Base-by-base conservation (phyloP, 2,329 filamentous ascomycete genomes). In the Mycocentrospora acerina region DNA sequence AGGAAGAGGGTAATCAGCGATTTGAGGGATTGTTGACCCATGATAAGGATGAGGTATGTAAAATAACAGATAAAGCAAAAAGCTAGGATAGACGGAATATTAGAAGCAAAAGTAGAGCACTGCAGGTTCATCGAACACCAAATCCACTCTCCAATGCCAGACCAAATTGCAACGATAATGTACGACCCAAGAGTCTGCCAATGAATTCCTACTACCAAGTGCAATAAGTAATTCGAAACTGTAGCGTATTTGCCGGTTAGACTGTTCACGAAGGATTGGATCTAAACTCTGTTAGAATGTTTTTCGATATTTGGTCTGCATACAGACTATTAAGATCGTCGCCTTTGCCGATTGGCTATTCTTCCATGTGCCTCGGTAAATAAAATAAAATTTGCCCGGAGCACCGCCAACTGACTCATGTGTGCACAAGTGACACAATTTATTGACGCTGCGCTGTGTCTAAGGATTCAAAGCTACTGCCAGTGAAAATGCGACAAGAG, bases 321-420 rank as follows among this genome's bases (percentile, higher is more conserved):
- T 9, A 19, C 16, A 22, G 39, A 25, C 29, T 24, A 17, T 5
- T 24, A 18, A 2, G 12, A 13, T 14, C 11, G n/a, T n/a, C 9
- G 7, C 8, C 7, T 3, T 10, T 24, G 13, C 26, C 19, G 30
- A 37, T 37, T 26, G 16, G 25, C 14, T 16, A 19, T 15, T 12
- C 14, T 10, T 15, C 17, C 15, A 6, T n/a, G 12, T 24, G 29
- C 30, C 34, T 42, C 29, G 24, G 29, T 25, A 37, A 19, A 14
- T 29, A 19, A 33, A 15, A 33, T 32, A 19, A 29, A 19, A 12
- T 32, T 41, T 18, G 12, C 11, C 32, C 37, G 17, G 13, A 26
- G 25, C 10, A 11, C 19, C 13, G 19, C n/a, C 14, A 15, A 5
- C 14, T n/a, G n/a, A n/a, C n/a, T n/a, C n/a, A n/a, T n/a, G n/a